A percentile compares a stretch with the other conserved stretches of the same genome.
phyloP scores from a whole-genome alignment of 2,329 filamentous ascomycete species.

The Eutypa lata region DNA sequence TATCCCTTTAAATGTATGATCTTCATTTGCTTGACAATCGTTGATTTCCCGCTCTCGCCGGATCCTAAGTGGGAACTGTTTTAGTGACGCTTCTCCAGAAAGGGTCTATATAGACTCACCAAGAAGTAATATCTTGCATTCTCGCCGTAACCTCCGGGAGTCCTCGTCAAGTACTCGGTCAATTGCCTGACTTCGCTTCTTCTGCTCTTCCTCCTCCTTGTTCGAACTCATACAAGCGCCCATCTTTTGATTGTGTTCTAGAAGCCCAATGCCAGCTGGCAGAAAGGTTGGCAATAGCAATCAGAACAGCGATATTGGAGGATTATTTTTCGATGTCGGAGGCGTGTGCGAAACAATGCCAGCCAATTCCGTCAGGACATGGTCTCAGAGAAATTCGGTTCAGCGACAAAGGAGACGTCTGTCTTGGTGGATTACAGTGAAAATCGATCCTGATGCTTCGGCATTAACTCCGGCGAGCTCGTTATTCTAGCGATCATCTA shows the following conservation, averaged over 20 bases:
- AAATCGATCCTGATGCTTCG: neutral
- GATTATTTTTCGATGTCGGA: neutral
- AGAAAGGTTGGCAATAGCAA: slow-evolving; percentile 1
- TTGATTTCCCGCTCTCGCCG: slow-evolving; percentile 97
- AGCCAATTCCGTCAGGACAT: neutral
- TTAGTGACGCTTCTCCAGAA: neutral
- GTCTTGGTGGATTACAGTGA: neutral
- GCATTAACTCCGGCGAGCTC: neutral
- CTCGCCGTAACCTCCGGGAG: slow-evolving; percentile 83
- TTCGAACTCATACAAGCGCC: slow-evolving; percentile 89
- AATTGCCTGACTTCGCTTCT: slow-evolving; percentile 95
- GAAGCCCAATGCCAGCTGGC: slow-evolving; percentile 8
- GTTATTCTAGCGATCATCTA: neutral
- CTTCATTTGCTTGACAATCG: slow-evolving; percentile 99
- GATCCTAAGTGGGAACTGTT: slow-evolving; percentile 61
- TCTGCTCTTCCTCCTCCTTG: slow-evolving; percentile 84
- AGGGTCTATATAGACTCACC: slow-evolving; percentile 51
- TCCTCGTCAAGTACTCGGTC: slow-evolving; percentile 93
- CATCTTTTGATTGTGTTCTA: slow-evolving; percentile 51
- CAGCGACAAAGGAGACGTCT: neutral
- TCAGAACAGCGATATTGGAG: neutral
- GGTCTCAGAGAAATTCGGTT: neutral
- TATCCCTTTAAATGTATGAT: slow-evolving; percentile 99
- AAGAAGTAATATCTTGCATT: slow-evolving; percentile 97
- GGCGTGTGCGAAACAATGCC: neutral